Percentiles rank a stretch among this genome's conserved stretches.
Evolutionary conservation across 495 filamentous ascomycete genomes (phyloP).

Genomic region (Bacidia rubella): DNA sequence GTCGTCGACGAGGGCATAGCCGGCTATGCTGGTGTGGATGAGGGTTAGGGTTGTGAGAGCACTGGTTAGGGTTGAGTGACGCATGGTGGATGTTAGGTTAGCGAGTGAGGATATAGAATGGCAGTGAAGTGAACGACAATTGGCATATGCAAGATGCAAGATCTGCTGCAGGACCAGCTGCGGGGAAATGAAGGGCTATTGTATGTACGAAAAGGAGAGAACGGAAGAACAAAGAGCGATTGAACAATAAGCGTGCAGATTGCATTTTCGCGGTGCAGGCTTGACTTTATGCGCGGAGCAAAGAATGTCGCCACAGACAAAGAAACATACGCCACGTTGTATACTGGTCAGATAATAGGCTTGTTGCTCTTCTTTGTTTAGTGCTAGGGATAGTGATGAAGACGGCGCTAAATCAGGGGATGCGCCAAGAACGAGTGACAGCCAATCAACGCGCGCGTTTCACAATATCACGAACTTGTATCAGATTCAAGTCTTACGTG

Average conservation of each 20-base stretch:
- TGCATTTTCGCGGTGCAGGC: not conserved
- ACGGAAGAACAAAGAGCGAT: not conserved
- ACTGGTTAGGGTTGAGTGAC: not conserved
- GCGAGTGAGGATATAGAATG: too few relatives aligned
- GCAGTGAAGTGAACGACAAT: not conserved
- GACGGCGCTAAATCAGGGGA: not conserved
- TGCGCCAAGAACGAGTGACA: not conserved
- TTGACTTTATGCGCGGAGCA: too few relatives aligned
- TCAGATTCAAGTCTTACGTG: not conserved
- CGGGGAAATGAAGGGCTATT: not conserved
- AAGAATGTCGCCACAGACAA: too few relatives aligned
- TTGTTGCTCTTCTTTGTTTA: not conserved
- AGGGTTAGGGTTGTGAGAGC: conserved; percentile 11
- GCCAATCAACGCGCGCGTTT: conserved; percentile 1
- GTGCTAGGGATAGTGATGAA: not conserved
- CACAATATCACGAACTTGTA: not conserved
- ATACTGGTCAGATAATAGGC: not conserved
- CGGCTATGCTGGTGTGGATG: conserved; percentile 28
- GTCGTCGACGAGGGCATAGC: conserved; percentile 35
- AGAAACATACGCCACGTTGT: not conserved
- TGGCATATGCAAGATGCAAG: not conserved
- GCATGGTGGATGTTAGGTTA: conserved; percentile 6
- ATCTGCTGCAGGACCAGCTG: conserved; percentile 1
- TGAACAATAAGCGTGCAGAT: not conserved
- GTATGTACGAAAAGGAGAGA: not conserved